phyloP scores from a whole-genome alignment of 2,329 filamentous ascomycete species.

The Alternaria sp. region DNA sequence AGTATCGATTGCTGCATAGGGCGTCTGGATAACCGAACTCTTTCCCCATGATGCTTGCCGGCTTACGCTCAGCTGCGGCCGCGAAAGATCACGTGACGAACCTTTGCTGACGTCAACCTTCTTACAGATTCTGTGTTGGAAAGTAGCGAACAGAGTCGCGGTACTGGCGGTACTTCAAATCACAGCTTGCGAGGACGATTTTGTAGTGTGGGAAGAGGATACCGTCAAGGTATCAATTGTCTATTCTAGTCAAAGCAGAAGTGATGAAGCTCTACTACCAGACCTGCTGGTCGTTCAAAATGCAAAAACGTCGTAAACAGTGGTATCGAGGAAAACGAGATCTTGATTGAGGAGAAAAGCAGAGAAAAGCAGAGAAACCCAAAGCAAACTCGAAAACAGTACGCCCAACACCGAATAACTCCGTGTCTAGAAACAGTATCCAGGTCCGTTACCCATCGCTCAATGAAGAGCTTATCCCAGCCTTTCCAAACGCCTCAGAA shows the following conservation, averaged over 20 bases:
- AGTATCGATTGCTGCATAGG: conserved; percentile 7
- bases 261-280: not conserved
- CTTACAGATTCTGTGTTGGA: conserved; percentile 33
- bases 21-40: not conserved
- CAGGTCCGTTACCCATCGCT: conserved; percentile 9
- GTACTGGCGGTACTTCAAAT: not conserved
- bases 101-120: conserved; percentile 5
- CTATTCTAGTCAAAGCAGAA: not conserved
- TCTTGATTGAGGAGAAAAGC: not conserved
- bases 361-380: not conserved
- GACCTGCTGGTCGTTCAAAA: not conserved
- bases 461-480: conserved; percentile 23
- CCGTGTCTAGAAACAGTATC: conserved; percentile 9
- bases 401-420: conserved; percentile 5
- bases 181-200: not conserved
- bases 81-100: not conserved
- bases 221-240: not conserved
- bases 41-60: conserved; percentile 3
- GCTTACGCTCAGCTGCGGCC: conserved; percentile 10
- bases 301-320: not conserved
- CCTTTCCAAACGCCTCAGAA: not conserved
- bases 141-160: conserved; percentile 11
- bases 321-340: not conserved
- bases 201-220: not conserved
- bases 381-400: not conserved